These are phyloP conservation scores for Ustilago esculenta DNA, from an alignment of 1,284 basidiomycete species.

Conservation along the genomic window DNA sequence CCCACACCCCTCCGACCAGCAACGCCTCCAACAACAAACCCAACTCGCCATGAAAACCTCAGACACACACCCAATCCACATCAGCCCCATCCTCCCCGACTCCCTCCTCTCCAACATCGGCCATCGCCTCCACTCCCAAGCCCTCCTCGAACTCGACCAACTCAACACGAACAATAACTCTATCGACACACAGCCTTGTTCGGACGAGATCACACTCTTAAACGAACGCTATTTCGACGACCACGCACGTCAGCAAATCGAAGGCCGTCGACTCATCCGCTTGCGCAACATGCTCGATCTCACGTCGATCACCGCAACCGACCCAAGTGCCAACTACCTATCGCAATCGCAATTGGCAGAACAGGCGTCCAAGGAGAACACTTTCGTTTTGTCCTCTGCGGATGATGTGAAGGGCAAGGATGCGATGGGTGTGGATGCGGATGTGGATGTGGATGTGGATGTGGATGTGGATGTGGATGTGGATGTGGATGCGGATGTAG, in stretches of 20 bases:
- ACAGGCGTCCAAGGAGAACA: constrained; percentile 23
- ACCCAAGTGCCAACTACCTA: constrained; percentile 23
- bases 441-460: too few species aligned
- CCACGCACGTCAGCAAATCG: constrained; percentile 39
- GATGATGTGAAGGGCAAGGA: constrained; percentile 13
- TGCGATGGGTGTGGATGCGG: background rate
- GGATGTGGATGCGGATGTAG: too few species aligned
- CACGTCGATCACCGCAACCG: constrained; percentile 24
- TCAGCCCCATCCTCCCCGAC: constrained; percentile 56
- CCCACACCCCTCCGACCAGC: background rate
- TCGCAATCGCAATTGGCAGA: constrained; percentile 32
- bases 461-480: too few species aligned
- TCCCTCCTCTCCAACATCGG: constrained; percentile 43
- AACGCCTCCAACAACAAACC: constrained; percentile 20
- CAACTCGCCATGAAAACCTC: constrained; percentile 60
- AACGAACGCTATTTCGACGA: constrained; percentile 22
- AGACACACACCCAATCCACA: constrained; percentile 63
- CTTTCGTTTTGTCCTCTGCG: constrained; percentile 7
- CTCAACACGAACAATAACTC: too few species aligned
- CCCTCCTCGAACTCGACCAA: too few species aligned
- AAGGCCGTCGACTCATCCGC: constrained; percentile 53
- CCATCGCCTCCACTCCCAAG: constrained; percentile 20
- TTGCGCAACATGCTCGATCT: constrained; percentile 49
- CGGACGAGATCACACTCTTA: constrained; percentile 1
- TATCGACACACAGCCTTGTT: too few species aligned